Evolutionary conservation across 257 asterid species (phyloP).

Genomic region (Solanum gracilifrons): DNA sequence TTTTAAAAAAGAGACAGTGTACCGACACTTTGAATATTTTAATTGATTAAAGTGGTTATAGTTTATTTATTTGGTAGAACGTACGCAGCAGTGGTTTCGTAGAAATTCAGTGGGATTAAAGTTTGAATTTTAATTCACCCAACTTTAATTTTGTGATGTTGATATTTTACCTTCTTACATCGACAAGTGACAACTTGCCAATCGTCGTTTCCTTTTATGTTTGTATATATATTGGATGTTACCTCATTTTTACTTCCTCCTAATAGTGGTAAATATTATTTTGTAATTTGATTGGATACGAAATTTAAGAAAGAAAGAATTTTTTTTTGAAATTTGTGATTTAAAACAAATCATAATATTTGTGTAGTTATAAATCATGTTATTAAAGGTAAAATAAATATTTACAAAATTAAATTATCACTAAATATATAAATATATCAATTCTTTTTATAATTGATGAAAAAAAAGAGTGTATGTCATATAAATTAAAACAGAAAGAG

Average conservation of each 20-base stretch:
- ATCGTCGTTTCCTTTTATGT: neutral
- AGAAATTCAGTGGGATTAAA: conserved; percentile 6
- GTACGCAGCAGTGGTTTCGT: neutral
- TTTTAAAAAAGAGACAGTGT: conserved; percentile 6
- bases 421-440: no score
- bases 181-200: neutral
- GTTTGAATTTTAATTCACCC: neutral
- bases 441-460: no score
- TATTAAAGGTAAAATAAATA: no score
- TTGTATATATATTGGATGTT: neutral
- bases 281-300: no score
- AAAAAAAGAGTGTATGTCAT: no score
- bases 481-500: no score
- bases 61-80: neutral
- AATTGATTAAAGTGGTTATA: neutral
- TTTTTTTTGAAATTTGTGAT: no score
- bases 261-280: neutral
- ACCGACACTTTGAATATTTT: conserved; percentile 22
- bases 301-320: no score
- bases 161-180: neutral
- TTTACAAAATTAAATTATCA: no score
- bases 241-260: neutral
- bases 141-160: neutral
- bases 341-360: no score
- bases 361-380: no score